Conservation (phyloP, 192 early-diverging fungal species). For the Phlyctochytrium planicorne region DNA sequence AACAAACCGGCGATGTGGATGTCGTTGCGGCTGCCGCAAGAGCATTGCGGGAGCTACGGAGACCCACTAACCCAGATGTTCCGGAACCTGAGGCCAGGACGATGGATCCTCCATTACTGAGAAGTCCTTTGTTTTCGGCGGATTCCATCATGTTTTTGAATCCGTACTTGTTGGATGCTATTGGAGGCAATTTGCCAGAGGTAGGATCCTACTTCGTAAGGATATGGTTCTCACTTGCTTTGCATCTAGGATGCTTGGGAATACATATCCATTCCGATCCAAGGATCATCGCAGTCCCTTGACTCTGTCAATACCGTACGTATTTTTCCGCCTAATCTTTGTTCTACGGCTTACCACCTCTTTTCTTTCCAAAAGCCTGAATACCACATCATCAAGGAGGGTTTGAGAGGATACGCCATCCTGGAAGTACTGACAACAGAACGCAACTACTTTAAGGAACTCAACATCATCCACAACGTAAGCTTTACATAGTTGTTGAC, state of each 20-base stretch:
- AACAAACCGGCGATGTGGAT: neutral
- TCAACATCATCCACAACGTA: constrained; percentile 38
- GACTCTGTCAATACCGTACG: neutral
- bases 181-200: constrained; percentile 31
- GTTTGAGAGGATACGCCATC: constrained; percentile 34
- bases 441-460: constrained; percentile 36
- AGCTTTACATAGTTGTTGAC: neutral
- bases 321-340: neutral
- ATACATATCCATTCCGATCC: constrained; percentile 22
- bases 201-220: constrained; percentile 8
- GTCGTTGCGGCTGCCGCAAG: neutral
- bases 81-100: neutral
- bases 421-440: constrained; percentile 46
- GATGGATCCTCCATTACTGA: constrained; percentile 26
- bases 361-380: neutral
- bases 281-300: neutral
- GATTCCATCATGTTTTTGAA: constrained; percentile 38
- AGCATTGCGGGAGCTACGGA: neutral
- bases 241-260: constrained; percentile 39
- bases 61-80: neutral
- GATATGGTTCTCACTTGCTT: neutral
- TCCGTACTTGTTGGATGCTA: constrained; percentile 47
- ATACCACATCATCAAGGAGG: neutral
- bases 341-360: no score
- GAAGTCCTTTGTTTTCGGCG: constrained; percentile 41